Evolutionary conservation across 129 eudicot species (phyloP).

Genomic region (Mikania micrantha): DNA sequence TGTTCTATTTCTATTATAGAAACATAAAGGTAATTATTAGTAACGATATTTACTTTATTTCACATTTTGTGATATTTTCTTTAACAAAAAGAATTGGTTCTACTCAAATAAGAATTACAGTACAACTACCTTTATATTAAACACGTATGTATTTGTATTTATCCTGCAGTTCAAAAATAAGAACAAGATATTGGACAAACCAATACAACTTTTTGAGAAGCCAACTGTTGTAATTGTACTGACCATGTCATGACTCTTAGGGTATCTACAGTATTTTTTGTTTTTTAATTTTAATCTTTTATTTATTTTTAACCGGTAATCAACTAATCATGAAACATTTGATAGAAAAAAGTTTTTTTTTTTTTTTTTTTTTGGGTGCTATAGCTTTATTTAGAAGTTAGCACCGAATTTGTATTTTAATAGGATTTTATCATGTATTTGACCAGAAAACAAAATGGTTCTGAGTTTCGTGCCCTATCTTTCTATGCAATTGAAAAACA

Average conservation of each 20-base stretch:
- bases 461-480: background rate
- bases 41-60: too few relatives aligned
- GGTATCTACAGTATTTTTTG: constrained; percentile 11
- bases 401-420: background rate
- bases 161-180: too few relatives aligned
- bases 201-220: constrained; percentile 24
- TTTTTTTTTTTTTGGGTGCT: constrained; percentile 8
- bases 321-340: background rate
- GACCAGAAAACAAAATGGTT: background rate
- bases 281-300: background rate
- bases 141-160: too few relatives aligned
- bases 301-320: background rate
- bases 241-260: constrained; percentile 4
- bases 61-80: too few relatives aligned
- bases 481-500: constrained; percentile 15
- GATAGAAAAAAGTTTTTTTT: background rate
- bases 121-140: too few relatives aligned
- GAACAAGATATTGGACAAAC: constrained; percentile 17
- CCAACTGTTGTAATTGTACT: constrained; percentile 15
- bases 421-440: background rate
- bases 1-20: too few relatives aligned
- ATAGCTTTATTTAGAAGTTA: too few relatives aligned
- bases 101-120: background rate
- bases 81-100: too few relatives aligned
- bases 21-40: too few relatives aligned